Evolutionary conservation across 2,329 filamentous ascomycete species (phyloP).

Genomic region (Cladosporium colombiae): DNA sequence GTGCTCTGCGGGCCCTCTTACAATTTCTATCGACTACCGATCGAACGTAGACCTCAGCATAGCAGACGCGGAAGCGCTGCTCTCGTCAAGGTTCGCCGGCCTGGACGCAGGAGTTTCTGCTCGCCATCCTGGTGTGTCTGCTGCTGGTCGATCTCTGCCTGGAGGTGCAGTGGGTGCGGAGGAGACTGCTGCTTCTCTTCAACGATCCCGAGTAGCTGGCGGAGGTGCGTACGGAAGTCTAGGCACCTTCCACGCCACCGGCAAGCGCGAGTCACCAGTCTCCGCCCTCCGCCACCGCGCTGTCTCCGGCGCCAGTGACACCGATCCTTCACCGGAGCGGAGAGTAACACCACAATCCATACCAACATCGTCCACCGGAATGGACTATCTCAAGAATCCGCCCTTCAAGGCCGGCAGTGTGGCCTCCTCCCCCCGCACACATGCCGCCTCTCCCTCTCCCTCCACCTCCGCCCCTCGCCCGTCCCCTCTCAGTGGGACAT

Average conservation of each 20-base stretch:
- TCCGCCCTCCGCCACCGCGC: conserved; percentile 32
- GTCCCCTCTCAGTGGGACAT: conserved; percentile 38
- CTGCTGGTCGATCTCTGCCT: conserved; percentile 16
- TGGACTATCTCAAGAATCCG: conserved; percentile 86
- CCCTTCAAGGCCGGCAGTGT: conserved; percentile 95
- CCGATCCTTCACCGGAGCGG: conserved; percentile 40
- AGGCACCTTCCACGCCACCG: conserved; percentile 35
- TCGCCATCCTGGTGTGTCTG: conserved; percentile 9
- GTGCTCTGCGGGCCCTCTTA: conserved; percentile 81
- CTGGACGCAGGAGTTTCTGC: conserved; percentile 54
- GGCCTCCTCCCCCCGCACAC: conserved; percentile 66
- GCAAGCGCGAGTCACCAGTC: conserved; percentile 35
- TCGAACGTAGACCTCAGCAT: conserved; percentile 88
- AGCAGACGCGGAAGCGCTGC: conserved; percentile 83
- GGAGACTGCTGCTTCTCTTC: conserved; percentile 28
- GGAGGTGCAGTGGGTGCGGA: conserved; percentile 14
- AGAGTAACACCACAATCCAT: conserved; percentile 19
- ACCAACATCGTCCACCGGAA: conserved; percentile 42
- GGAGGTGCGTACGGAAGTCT: conserved; percentile 37
- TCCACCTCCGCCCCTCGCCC: conserved; percentile 42
- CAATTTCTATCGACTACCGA: conserved; percentile 79
- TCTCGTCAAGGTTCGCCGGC: conserved; percentile 92
- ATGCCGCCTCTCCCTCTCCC: conserved; percentile 49
- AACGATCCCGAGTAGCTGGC: conserved; percentile 26
- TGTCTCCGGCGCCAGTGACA: conserved; percentile 19